These are phyloP conservation scores for Fusarium globosum DNA, from an alignment of 2,329 filamentous ascomycete genomes.

Conservation along the genomic window DNA sequence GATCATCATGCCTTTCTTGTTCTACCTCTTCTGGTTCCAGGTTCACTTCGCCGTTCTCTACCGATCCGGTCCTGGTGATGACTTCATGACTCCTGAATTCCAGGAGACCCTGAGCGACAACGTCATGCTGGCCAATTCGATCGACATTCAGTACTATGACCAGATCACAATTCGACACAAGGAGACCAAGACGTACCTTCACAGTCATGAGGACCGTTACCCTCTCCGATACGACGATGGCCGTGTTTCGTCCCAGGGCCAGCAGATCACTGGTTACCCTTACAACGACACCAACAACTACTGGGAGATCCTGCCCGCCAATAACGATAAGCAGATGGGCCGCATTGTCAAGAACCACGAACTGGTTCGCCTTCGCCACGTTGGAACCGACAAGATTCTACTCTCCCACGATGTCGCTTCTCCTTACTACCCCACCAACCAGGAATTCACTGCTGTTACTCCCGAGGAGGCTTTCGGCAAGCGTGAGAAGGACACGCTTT, in stretches of 20 bases:
- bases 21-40: constrained; percentile 99
- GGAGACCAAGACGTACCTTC: constrained; percentile 95
- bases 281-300: constrained; percentile 99
- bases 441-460: constrained; percentile 91
- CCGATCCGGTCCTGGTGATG: constrained; percentile 91
- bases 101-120: constrained; percentile 98
- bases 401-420: constrained; percentile 97
- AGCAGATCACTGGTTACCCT: constrained; percentile 97
- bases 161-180: constrained; percentile 90
- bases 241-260: constrained; percentile 94
- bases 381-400: constrained; percentile 86
- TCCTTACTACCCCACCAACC: constrained; percentile 95
- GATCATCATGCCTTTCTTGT: constrained; percentile 91
- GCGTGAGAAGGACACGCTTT: constrained; percentile 88
- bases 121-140: constrained; percentile 85
- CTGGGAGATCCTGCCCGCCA: constrained; percentile 88
- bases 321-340: constrained; percentile 67
- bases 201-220: constrained; percentile 90
- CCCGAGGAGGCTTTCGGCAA: constrained; percentile 77
- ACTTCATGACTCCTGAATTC: constrained; percentile 99
- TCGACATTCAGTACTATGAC: constrained; percentile 92
- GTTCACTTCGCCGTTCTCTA: constrained; percentile 94
- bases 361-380: constrained; percentile 84
- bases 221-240: constrained; percentile 97
- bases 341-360: constrained; percentile 84